Conservation (phyloP, 257 asterid species). For the Jasminum sambac region DNA sequence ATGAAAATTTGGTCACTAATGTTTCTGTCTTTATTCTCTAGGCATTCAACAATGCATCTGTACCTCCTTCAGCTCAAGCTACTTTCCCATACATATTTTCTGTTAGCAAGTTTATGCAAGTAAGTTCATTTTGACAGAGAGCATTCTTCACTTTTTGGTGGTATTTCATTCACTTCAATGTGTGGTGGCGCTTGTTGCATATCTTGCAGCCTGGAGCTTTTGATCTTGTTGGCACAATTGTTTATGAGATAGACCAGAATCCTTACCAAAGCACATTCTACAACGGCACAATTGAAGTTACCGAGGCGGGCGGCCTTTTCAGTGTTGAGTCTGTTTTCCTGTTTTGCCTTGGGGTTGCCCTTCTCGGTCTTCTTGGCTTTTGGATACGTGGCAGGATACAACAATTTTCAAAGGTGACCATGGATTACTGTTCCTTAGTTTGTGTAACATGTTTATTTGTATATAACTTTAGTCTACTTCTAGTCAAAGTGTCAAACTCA, state of each 20-base stretch:
- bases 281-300: slow-evolving; percentile 92
- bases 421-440: slow-evolving; percentile 2
- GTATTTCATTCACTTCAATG: slow-evolving; percentile 8
- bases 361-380: slow-evolving; percentile 61
- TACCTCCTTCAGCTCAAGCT: slow-evolving; percentile 93
- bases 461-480: too few species aligned
- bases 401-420: slow-evolving; percentile 70
- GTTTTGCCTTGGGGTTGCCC: slow-evolving; percentile 77
- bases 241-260: slow-evolving; percentile 77
- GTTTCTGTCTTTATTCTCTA: slow-evolving; percentile 28
- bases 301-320: slow-evolving; percentile 76
- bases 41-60: slow-evolving; percentile 85
- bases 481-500: too few species aligned
- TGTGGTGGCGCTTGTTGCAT: slow-evolving; percentile 5
- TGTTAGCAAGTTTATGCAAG: slow-evolving; percentile 98
- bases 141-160: slow-evolving; percentile 16
- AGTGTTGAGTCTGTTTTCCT: slow-evolving; percentile 94
- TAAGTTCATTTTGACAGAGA: slow-evolving; percentile 27
- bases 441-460: too few species aligned
- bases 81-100: slow-evolving; percentile 80
- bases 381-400: slow-evolving; percentile 73
- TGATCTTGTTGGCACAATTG: slow-evolving; percentile 87
- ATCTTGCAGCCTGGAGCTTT: slow-evolving; percentile 81
- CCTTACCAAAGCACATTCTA: slow-evolving; percentile 85
- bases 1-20: neutral